Percentiles rank a stretch among this genome's conserved stretches.
Conservation (phyloP, 2,329 filamentous ascomycete species). For the Colletotrichum sp. region DNA sequence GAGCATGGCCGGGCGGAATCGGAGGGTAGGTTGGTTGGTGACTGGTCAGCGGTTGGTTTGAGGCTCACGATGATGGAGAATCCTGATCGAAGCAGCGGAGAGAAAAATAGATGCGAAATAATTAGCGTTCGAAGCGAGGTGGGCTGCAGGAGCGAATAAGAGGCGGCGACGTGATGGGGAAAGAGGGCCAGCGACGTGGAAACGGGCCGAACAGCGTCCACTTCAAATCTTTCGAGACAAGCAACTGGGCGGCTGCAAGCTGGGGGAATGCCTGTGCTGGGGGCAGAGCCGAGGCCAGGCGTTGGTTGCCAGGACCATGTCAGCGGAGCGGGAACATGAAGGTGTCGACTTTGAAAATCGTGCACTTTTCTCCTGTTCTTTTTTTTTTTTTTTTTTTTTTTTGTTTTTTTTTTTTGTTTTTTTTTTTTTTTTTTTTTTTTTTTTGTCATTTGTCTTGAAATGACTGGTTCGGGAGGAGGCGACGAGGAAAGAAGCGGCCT, state of each 20-base stretch:
- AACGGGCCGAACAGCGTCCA: conserved; percentile 15
- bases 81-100: background rate
- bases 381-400: background rate
- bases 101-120: conserved; percentile 9
- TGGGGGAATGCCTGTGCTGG: background rate
- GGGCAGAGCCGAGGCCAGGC: background rate
- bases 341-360: background rate
- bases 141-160: background rate
- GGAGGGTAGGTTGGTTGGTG: background rate
- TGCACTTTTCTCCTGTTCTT: background rate
- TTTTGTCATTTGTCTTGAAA: background rate
- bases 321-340: background rate
- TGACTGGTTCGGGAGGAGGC: background rate
- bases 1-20: background rate
- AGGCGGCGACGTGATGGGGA: background rate
- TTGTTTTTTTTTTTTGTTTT: no score
- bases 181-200: background rate
- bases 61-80: background rate
- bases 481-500: background rate
- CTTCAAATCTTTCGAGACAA: background rate
- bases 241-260: background rate
- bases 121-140: background rate
- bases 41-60: background rate
- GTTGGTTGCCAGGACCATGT: background rate
- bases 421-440: no score